Base-by-base conservation (phyloP, 2,329 filamentous ascomycete species). In the Apiospora malaysiana region DNA sequence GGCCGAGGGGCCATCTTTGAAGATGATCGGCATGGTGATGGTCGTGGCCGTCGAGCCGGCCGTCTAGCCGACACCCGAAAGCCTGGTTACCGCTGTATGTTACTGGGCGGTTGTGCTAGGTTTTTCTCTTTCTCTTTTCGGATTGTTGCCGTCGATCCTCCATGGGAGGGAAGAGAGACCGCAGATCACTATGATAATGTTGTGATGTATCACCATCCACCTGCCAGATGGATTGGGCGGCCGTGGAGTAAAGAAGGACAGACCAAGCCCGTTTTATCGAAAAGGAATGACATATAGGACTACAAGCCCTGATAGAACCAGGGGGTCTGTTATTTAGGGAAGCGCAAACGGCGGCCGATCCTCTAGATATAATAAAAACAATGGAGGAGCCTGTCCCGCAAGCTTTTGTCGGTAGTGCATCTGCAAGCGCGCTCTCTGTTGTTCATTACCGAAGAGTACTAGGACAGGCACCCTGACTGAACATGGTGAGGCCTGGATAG, bases 1-100 rank as follows among this genome's bases (percentile, higher is more conserved):
- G 68, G 76, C 75, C 56, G 75, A 77, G 9, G 67, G 32, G 9
- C 67, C 56, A 4, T 63, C 32, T 40, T 6, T 1, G 18, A 63
- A 37, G 18, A n/a, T n/a, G 32, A 40, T 40, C 18, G 56, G 14
- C 56, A 40, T 63, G 16, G 9, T 40, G 18, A 32, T 63, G 21
- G 27, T 32, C 21, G 56, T 10, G 27, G 10, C 27, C 27, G 27
- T 32, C 49, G 51, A 18, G 56, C 56, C 9, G 32, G 56, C 10
- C 42, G 42, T 45, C 4, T 12, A 18, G n/a, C 27, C 32, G 56
- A 63, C 12, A 14, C 56, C 56, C 56, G 4, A 40, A 59, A 7
- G 16, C n/a, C 8, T 40, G n/a, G 6, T 63, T 14, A 6, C 3
- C n/a, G 10, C 18, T 63, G 5, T n/a, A n/a, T 40, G 21, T 63